Percentiles rank a stretch among this genome's conserved stretches.
Conservation (phyloP, 495 filamentous ascomycete genomes). For the Podospora conica region DNA sequence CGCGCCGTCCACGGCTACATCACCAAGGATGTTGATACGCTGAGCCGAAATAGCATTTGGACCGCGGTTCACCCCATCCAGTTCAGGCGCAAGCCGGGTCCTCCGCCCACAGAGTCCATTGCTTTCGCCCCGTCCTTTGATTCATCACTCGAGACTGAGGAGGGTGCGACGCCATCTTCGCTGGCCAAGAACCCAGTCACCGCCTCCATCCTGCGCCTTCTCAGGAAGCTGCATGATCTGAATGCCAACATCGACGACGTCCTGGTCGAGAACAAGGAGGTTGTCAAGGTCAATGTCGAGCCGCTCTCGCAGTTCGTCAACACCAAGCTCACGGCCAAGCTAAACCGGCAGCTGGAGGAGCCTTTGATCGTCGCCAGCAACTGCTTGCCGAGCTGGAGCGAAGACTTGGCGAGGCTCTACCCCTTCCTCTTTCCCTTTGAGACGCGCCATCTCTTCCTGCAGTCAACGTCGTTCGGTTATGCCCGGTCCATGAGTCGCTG, state of each 20-base stretch:
- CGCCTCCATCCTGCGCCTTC: slow-evolving; percentile 77
- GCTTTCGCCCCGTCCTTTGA: slow-evolving; percentile 53
- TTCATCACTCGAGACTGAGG: slow-evolving; percentile 38
- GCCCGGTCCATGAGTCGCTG: slow-evolving; percentile 94
- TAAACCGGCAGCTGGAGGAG: slow-evolving; percentile 95
- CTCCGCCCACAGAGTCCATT: slow-evolving; percentile 73
- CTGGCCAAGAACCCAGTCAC: slow-evolving; percentile 76
- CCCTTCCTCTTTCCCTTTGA: slow-evolving; percentile 99
- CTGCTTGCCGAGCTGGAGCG: slow-evolving; percentile 93
- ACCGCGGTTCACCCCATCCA: slow-evolving; percentile 85
- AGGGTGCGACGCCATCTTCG: slow-evolving; percentile 67
- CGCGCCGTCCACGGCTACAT: slow-evolving; percentile 79
- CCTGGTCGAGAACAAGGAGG: slow-evolving; percentile 76
- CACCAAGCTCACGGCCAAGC: slow-evolving; percentile 96
- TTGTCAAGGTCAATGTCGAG: slow-evolving; percentile 64
- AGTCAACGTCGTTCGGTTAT: slow-evolving; percentile 98
- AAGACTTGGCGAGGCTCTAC: slow-evolving; percentile 91
- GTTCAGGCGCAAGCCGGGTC: slow-evolving; percentile 79
- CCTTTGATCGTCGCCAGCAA: slow-evolving; percentile 98
- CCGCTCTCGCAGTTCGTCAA: slow-evolving; percentile 96
- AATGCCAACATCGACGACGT: slow-evolving; percentile 96
- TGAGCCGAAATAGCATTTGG: slow-evolving; percentile 69
- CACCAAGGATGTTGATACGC: slow-evolving; percentile 57
- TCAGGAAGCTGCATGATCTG: slow-evolving; percentile 87
- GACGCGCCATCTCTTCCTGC: slow-evolving; percentile 92